These are phyloP conservation scores for Dendrocalamus sinicus DNA, from an alignment of 176 grass and related monocot genomes.

Conservation along the genomic window DNA sequence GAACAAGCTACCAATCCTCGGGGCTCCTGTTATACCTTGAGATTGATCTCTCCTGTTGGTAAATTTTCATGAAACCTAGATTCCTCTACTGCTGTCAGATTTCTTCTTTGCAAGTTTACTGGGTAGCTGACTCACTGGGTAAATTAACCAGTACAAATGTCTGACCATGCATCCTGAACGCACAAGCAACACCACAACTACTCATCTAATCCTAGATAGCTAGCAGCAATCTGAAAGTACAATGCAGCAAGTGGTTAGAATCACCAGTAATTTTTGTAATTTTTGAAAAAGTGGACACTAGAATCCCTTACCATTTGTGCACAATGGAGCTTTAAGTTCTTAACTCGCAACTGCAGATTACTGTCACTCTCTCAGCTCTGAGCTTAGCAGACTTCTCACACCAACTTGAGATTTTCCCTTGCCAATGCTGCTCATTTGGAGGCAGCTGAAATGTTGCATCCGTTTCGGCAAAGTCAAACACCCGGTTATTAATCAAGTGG, in stretches of 20 bases:
- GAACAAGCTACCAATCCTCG: neutral
- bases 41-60: neutral
- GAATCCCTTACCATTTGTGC: neutral
- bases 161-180: neutral
- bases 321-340: neutral
- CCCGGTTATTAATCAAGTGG: neutral
- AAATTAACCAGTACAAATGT: neutral
- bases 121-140: neutral
- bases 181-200: neutral
- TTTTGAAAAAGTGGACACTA: neutral
- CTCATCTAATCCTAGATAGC: neutral
- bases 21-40: neutral
- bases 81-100: neutral
- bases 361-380: neutral
- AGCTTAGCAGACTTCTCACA: neutral
- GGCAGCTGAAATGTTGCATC: neutral
- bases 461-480: neutral
- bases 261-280: neutral
- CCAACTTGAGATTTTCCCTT: neutral
- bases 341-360: neutral
- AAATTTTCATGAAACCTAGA: neutral
- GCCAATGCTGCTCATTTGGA: neutral
- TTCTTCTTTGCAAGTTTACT: slow-evolving; percentile 1
- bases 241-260: neutral
- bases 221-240: neutral